These are phyloP conservation scores for Talaromyces sp. DNA, from an alignment of 2,329 filamentous ascomycete species.

Conservation along the genomic window DNA sequence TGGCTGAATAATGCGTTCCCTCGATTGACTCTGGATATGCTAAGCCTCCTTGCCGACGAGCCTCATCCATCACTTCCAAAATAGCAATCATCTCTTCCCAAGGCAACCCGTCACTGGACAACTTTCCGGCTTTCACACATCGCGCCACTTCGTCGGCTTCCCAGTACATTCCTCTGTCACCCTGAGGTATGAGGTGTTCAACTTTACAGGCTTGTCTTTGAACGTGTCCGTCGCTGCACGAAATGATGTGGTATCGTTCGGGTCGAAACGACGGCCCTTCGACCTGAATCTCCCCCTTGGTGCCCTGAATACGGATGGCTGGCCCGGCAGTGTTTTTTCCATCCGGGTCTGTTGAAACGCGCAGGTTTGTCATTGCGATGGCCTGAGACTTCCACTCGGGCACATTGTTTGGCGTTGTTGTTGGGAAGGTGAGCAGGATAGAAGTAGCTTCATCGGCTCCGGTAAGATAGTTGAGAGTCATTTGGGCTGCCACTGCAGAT, in stretches of 20 bases:
- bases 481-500: conserved; percentile 58
- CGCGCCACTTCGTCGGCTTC: conserved; percentile 75
- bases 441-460: conserved; percentile 73
- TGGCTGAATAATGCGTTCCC: conserved; percentile 16
- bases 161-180: conserved; percentile 83
- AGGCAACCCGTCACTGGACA: conserved; percentile 68
- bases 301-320: conserved; percentile 75
- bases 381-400: conserved; percentile 56
- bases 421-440: conserved; percentile 72
- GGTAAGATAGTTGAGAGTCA: conserved; percentile 65
- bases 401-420: conserved; percentile 43
- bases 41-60: conserved; percentile 58
- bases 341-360: conserved; percentile 59
- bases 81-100: conserved; percentile 74
- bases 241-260: conserved; percentile 53
- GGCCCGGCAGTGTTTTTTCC: conserved; percentile 58
- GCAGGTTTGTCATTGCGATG: conserved; percentile 64
- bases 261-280: conserved; percentile 68
- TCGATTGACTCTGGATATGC: conserved; percentile 64
- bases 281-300: conserved; percentile 77
- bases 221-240: not conserved
- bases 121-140: conserved; percentile 69
- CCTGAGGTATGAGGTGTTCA: conserved; percentile 45
- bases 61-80: conserved; percentile 75
- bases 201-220: conserved; percentile 13